Evolutionary conservation across 805 yeast species (phyloP).

Genomic region (Candida coquimbonensis): DNA sequence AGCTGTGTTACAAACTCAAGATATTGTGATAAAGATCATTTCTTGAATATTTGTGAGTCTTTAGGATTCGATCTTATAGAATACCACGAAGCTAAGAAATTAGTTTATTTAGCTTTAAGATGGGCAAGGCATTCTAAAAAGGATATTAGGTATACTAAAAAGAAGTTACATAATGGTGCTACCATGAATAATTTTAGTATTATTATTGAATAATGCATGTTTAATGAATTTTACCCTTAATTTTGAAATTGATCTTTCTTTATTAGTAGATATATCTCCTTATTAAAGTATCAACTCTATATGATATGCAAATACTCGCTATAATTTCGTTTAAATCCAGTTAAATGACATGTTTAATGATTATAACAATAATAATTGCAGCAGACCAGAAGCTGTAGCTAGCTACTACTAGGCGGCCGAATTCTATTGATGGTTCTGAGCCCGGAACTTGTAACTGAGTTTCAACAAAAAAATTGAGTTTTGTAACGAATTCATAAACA

Average conservation of each 20-base stretch:
- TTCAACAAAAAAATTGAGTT: background rate
- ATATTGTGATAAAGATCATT: constrained; percentile 46
- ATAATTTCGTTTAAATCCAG: too few relatives aligned
- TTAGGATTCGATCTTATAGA: constrained; percentile 52
- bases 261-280: too few relatives aligned
- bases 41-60: constrained; percentile 39
- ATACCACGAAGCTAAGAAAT: constrained; percentile 57
- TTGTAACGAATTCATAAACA: background rate
- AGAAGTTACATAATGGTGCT: constrained; percentile 48
- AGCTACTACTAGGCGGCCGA: too few relatives aligned
- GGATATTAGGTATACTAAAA: constrained; percentile 27
- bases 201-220: constrained; percentile 19
- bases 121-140: constrained; percentile 32
- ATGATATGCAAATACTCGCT: too few relatives aligned
- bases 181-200: constrained; percentile 68
- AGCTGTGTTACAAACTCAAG: constrained; percentile 85
- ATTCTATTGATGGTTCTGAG: background rate
- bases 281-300: too few relatives aligned
- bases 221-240: too few relatives aligned
- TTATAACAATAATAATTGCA: too few relatives aligned
- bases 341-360: too few relatives aligned
- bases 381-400: too few relatives aligned
- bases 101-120: constrained; percentile 64
- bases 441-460: background rate
- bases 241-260: too few relatives aligned